Conservation (phyloP, 83 land plant species). For the Isoetes engelmannii region DNA sequence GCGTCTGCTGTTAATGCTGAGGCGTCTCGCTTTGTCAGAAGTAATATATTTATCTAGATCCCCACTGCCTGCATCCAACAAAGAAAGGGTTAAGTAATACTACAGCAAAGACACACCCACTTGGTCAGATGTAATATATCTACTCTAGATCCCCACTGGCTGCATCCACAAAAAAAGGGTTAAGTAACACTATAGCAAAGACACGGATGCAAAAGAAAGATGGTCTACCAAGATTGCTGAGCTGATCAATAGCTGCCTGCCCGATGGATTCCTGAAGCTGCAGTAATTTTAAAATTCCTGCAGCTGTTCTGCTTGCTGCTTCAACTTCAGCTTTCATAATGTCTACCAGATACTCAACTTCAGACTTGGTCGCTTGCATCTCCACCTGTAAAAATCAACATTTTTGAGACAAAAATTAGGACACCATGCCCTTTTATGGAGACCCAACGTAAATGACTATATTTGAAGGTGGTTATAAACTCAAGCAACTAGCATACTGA, state of each 20-base stretch:
- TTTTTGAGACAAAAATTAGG: no score
- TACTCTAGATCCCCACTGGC: not conserved
- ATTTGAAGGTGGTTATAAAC: no score
- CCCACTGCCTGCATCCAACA: constrained; percentile 48
- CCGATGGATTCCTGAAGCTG: constrained; percentile 75
- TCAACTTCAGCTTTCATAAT: constrained; percentile 71
- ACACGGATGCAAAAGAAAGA: not conserved
- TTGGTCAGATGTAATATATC: not conserved
- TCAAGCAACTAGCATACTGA: no score
- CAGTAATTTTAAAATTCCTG: constrained; percentile 65
- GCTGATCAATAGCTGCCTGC: constrained; percentile 63
- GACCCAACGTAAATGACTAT: no score
- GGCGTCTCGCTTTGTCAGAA: constrained; percentile 38
- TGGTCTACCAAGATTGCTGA: constrained; percentile 60
- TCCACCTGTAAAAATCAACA: constrained; percentile 50
- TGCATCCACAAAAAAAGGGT: not conserved
- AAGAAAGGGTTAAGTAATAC: not conserved
- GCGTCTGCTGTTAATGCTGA: constrained; percentile 11
- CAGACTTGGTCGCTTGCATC: constrained; percentile 75
- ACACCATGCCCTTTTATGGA: no score
- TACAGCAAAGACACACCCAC: not conserved
- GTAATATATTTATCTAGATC: constrained; percentile 45
- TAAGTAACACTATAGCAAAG: not conserved
- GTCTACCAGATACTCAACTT: constrained; percentile 59
- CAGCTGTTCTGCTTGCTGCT: constrained; percentile 84